Conservation (phyloP, 2,329 filamentous ascomycete genomes). For the Trichophyton rubrum region DNA sequence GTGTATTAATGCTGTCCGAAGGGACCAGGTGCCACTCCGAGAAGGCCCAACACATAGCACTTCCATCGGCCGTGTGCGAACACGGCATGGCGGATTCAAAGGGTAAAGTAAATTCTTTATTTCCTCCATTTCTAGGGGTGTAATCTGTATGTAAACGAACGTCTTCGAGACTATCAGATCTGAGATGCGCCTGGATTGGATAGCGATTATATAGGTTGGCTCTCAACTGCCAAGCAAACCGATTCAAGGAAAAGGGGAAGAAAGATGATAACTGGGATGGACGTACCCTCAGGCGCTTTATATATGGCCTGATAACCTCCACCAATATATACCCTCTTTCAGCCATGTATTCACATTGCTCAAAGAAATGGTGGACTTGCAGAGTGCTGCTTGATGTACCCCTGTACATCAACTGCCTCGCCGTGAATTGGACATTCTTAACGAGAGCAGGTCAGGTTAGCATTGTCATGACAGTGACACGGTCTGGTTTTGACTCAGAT, state of each 20-base stretch:
- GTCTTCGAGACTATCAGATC: not conserved
- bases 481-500: not conserved
- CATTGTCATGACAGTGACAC: not conserved
- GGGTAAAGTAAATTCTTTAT: slow-evolving; percentile 1
- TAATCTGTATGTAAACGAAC: too few species aligned
- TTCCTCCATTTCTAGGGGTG: not conserved
- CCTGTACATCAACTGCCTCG: not conserved
- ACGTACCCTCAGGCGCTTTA: not conserved
- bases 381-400: not conserved
- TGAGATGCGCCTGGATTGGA: not conserved
- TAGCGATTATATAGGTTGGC: too few species aligned
- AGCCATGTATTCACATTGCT: not conserved
- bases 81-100: not conserved
- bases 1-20: slow-evolving; percentile 52
- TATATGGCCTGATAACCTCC: not conserved
- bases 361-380: not conserved
- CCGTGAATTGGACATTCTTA: not conserved
- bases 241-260: not conserved
- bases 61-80: not conserved
- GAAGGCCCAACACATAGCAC: not conserved
- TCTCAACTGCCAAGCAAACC: not conserved
- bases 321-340: not conserved
- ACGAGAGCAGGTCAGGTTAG: not conserved
- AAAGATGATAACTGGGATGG: not conserved
- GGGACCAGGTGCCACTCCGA: slow-evolving; percentile 23